Percentiles rank a stretch among this genome's conserved stretches.
Evolutionary conservation across 2,329 filamentous ascomycete genomes (phyloP).

Genomic region (Botrytis elliptica): DNA sequence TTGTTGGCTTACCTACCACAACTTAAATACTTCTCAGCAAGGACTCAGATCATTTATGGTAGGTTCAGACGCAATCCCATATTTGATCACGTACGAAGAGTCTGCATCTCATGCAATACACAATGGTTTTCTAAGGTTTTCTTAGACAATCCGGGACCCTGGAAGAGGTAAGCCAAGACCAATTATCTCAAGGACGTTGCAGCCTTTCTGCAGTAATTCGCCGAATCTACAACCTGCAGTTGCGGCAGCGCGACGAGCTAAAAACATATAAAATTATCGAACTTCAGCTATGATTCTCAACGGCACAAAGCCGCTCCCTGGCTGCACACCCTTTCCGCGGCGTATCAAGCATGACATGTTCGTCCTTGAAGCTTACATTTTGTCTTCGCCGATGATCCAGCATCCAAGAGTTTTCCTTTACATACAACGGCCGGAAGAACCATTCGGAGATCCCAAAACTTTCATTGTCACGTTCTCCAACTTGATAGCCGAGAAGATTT

Average conservation of each 20-base stretch:
- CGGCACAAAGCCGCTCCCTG: not conserved
- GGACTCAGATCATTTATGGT: not conserved
- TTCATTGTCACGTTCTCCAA: constrained; percentile 13
- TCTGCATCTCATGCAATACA: constrained; percentile 12
- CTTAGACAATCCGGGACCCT: constrained; percentile 9
- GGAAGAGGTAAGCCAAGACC: constrained; percentile 14
- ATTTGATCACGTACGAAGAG: not conserved
- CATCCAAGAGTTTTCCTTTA: not conserved
- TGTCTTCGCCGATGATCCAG: constrained; percentile 18
- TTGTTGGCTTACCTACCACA: constrained; percentile 11
- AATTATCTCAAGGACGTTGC: not conserved
- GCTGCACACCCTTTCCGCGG: constrained; percentile 14
- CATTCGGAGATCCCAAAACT: not conserved
- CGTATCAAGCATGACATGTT: constrained; percentile 18
- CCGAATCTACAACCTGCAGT: constrained; percentile 12
- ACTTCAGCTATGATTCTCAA: constrained; percentile 3
- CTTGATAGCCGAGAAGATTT: not conserved
- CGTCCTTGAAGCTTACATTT: constrained; percentile 14
- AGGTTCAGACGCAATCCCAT: constrained; percentile 6
- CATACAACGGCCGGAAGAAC: constrained; percentile 17
- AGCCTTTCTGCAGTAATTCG: constrained; percentile 10
- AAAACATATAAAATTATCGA: constrained; percentile 4
- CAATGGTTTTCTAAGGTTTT: not conserved
- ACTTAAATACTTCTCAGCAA: constrained; percentile 7
- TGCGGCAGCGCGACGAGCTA: not conserved